Base-by-base conservation (phyloP, 176 grass and related monocot genomes). In the Eremochloa ophiuroides region DNA sequence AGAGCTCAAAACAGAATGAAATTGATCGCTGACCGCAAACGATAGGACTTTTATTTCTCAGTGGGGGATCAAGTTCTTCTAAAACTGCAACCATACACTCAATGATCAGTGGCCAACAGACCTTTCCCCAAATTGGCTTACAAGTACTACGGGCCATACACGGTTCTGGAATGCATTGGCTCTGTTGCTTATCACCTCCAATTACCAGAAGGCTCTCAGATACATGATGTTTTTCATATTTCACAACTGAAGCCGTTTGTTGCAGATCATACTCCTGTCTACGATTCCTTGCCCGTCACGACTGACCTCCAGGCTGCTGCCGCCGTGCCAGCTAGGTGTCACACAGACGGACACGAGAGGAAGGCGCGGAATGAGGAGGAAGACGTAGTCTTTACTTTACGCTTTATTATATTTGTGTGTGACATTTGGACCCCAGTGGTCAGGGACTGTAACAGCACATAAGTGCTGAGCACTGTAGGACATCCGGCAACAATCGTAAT, bases 41-140 rank as follows among this genome's bases (percentile, higher is more conserved):
- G 62, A 1, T 1, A 0, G 0, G 6, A 34, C 0, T 2, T 0
- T 0, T 1, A 34, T 6, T 41, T 40, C 1, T 0, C 0, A 0
- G 66, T 69, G 3, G 66, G 66, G 0, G 37, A 69, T 6, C 0
- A 23, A 5, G 34, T 67, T 0, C 9, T 22, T 1, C 8, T 67
- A 0, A 67, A 67, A 1, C 1, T 67, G 0, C 66, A 69, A n/a
- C 66, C 62, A 0, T 65, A 65, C 9, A 30, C 7, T 0, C 62
- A 65, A 0, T 8, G 1, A 1, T 20, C 30, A 0, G 20, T 69
- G 1, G 34, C 3, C 0, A 22, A 25, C 8, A 1, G 37, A 6
- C 20, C 66, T 0, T 40, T 2, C 2, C 34, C 37, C 0, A 69
- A 69, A 2, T 1, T 69, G 1, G 10, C 18, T 0, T 69, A 23